Evolutionary conservation across 176 grass and related monocot genomes (phyloP).

Genomic region (Paspalum vaginatum): DNA sequence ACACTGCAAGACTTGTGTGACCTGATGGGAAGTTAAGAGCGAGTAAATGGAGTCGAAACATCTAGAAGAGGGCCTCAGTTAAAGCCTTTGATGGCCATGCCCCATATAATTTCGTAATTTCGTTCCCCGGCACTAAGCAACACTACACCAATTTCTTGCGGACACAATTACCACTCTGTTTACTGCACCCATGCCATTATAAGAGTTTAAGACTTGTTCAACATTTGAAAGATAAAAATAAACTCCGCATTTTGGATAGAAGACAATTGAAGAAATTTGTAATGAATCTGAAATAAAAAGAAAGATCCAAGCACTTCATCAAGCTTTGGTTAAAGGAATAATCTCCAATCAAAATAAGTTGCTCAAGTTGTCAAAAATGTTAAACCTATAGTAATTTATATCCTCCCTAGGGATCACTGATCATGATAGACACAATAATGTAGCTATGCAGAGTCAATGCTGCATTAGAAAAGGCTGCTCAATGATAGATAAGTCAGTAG

Average conservation of each 20-base stretch:
- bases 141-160: neutral
- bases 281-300: neutral
- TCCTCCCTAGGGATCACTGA: neutral
- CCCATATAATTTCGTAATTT: neutral
- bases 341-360: conserved; percentile 1
- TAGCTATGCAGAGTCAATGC: neutral
- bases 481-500: conserved; percentile 12
- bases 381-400: neutral
- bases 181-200: neutral
- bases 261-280: neutral
- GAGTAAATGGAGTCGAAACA: neutral
- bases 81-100: neutral
- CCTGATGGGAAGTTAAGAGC: too few species aligned
- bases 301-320: neutral
- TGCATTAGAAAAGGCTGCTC: neutral
- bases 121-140: neutral
- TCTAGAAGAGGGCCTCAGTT: neutral
- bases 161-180: neutral
- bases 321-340: neutral
- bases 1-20: too few species aligned
- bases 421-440: neutral
- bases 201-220: neutral
- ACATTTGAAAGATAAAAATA: neutral
- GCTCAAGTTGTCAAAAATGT: neutral
- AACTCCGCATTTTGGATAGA: neutral